Evolutionary conservation across 1,284 basidiomycete genomes (phyloP).

Genomic region (Albatrellus sp.): DNA sequence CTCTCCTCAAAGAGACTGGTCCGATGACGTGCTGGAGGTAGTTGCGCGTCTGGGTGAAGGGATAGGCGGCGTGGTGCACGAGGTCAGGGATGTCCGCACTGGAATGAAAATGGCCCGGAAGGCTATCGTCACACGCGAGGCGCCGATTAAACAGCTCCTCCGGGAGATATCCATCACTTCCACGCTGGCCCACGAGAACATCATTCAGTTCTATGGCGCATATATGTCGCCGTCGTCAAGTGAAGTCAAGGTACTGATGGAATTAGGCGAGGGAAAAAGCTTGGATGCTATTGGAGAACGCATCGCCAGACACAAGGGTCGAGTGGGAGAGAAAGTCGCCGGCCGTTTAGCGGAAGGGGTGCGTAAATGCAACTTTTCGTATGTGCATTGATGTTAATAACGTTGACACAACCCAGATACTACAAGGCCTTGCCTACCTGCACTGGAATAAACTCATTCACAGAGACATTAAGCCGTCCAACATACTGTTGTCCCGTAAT

Average conservation of each 20-base stretch:
- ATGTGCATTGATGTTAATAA: background rate
- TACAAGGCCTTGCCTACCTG: constrained; percentile 88
- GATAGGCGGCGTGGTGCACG: constrained; percentile 89
- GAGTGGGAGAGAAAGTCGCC: constrained; percentile 86
- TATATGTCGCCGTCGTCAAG: constrained; percentile 88
- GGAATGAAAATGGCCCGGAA: constrained; percentile 85
- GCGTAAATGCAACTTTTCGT: constrained; percentile 16
- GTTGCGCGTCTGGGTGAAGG: constrained; percentile 84
- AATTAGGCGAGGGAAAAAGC: constrained; percentile 80
- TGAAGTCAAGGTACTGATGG: constrained; percentile 95
- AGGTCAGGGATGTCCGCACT: constrained; percentile 71
- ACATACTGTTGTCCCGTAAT: constrained; percentile 78
- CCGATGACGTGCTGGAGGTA: constrained; percentile 63
- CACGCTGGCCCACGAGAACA: constrained; percentile 75
- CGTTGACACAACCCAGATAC: constrained; percentile 36
- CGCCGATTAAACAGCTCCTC: constrained; percentile 85
- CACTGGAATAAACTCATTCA: constrained; percentile 90
- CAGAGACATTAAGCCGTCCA: constrained; percentile 95
- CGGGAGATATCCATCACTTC: constrained; percentile 89
- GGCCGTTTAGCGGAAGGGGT: constrained; percentile 88
- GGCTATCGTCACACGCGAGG: constrained; percentile 90
- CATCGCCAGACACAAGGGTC: constrained; percentile 68
- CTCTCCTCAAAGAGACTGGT: constrained; percentile 27
- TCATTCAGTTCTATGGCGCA: constrained; percentile 88
- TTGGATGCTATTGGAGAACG: constrained; percentile 81